Conservation (phyloP, 176 grass and related monocot species). For the Luzula sylvatica region DNA sequence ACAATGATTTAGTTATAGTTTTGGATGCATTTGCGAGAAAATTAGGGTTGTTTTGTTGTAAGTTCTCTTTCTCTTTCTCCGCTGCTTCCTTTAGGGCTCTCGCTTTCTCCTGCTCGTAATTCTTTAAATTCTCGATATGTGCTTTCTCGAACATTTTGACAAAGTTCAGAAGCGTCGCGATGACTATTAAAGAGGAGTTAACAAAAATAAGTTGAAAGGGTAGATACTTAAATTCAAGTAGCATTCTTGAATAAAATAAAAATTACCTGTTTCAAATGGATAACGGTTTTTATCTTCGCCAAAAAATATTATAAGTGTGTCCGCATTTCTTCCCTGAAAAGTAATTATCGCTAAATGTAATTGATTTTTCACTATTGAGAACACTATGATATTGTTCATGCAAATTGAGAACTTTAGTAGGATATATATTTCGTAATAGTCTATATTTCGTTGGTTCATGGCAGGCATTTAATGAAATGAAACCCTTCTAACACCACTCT, state of each 20-base stretch:
- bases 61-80: constrained; percentile 32
- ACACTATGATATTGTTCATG: too few relatives aligned
- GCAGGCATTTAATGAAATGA: too few relatives aligned
- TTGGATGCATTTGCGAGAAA: not conserved
- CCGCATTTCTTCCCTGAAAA: constrained; percentile 75
- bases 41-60: constrained; percentile 25
- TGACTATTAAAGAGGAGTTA: constrained; percentile 32
- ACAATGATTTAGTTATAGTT: too few relatives aligned
- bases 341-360: not conserved
- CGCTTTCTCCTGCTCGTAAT: constrained; percentile 60
- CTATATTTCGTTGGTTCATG: too few relatives aligned
- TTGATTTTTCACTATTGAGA: too few relatives aligned
- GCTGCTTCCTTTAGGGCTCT: constrained; percentile 41
- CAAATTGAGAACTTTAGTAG: too few relatives aligned
- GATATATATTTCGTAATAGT: too few relatives aligned
- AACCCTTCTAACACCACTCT: too few relatives aligned
- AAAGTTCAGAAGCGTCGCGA: constrained; percentile 62
- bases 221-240: not conserved
- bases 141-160: constrained; percentile 61
- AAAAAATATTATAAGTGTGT: constrained; percentile 79
- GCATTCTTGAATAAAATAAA: constrained; percentile 10
- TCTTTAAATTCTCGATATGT: constrained; percentile 51
- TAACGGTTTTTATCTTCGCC: constrained; percentile 88
- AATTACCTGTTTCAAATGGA: constrained; percentile 93
- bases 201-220: not conserved